A percentile compares a stretch with the other conserved stretches of the same genome.
Conservation (phyloP, 1,284 basidiomycete genomes). For the Acaromyces ingoldii region DNA sequence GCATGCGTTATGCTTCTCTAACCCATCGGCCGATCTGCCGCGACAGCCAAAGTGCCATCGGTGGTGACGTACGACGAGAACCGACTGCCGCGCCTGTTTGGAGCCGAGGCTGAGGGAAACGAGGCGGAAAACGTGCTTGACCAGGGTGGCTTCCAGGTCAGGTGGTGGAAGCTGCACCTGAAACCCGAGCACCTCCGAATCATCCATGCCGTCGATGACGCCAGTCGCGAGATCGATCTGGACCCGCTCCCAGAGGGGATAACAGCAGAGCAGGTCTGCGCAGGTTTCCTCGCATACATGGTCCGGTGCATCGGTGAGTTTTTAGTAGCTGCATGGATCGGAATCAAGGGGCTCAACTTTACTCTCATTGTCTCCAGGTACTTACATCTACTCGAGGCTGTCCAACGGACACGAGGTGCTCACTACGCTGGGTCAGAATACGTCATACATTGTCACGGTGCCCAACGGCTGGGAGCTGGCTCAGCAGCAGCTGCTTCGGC, state of each 20-base stretch:
- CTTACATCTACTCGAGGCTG: constrained; percentile 15
- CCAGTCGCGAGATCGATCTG: constrained; percentile 5
- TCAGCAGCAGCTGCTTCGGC: constrained; percentile 13
- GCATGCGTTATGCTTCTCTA: no score
- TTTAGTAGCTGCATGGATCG: neutral
- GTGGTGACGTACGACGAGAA: constrained; percentile 14
- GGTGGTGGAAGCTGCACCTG: constrained; percentile 16
- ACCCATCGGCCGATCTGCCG: neutral
- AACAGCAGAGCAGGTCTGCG: constrained; percentile 13
- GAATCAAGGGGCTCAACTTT: no score
- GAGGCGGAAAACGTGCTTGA: constrained; percentile 12
- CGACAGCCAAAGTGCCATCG: constrained; percentile 12
- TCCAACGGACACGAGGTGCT: constrained; percentile 9
- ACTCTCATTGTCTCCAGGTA: no score
- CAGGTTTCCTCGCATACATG: constrained; percentile 13
- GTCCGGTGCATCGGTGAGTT: constrained; percentile 10
- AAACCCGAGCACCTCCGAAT: constrained; percentile 12
- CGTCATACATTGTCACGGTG: constrained; percentile 11
- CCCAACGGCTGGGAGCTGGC: constrained; percentile 14
- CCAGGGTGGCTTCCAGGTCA: constrained; percentile 10
- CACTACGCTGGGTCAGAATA: constrained; percentile 11
- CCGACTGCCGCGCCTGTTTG: constrained; percentile 10
- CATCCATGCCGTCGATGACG: constrained; percentile 10
- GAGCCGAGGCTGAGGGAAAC: constrained; percentile 13
- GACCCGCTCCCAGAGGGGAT: constrained; percentile 12